These are phyloP conservation scores for slime mould (Dictyostelium discoideum) DNA, from an alignment of 78 protist species.

Conservation along the genomic window dicty_2.7 NC_007090.3:4086001-4086500, in stretches of 20 bases:
- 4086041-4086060: constrained; percentile 64
- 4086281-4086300: neutral
- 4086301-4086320: constrained; percentile 9
- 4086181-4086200: constrained; percentile 55
- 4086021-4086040: constrained; percentile 70
- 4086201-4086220: constrained; percentile 21
- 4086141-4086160: neutral
- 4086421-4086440: constrained; percentile 15
- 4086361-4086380: constrained; percentile 78
- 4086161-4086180: constrained; percentile 74
- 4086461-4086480: constrained; percentile 63
- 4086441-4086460: constrained; percentile 33
- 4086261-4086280: constrained; percentile 48
- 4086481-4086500: constrained; percentile 38
- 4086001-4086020: constrained; percentile 50
- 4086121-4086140: neutral
- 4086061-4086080: constrained; percentile 10
- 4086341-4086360: constrained; percentile 77
- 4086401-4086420: neutral
- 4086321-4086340: constrained; percentile 6
- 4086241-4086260: constrained; percentile 59
- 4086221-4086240: neutral
- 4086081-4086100: constrained; percentile 36
- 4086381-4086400: neutral
- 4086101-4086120: constrained; percentile 49